phyloP scores from a whole-genome alignment of 495 filamentous ascomycete species.

The Tuber aestivum region DNA sequence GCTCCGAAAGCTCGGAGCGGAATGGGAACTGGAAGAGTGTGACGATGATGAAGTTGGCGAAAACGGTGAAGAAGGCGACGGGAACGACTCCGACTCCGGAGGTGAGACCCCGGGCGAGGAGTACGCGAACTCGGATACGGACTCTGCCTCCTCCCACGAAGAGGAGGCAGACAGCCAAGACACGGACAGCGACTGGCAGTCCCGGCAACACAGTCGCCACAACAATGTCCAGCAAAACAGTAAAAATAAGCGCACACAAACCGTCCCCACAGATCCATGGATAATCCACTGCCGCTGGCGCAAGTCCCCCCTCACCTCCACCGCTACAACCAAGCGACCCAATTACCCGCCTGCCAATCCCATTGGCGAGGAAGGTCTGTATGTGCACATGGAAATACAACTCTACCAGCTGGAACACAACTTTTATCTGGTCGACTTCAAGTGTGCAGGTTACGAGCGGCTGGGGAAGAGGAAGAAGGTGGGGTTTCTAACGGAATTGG shows the following conservation, averaged over 20 bases:
- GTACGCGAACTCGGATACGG: conserved; percentile 15
- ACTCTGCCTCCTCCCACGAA: background rate
- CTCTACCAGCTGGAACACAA: conserved; percentile 90
- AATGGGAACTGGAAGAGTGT: conserved; percentile 61
- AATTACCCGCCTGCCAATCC: conserved; percentile 42
- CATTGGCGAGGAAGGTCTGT: conserved; percentile 53
- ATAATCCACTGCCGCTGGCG: conserved; percentile 80
- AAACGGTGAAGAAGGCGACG: conserved; percentile 30
- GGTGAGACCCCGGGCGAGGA: conserved; percentile 30
- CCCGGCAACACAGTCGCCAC: conserved; percentile 11
- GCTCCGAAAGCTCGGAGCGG: conserved; percentile 73
- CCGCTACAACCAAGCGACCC: conserved; percentile 45
- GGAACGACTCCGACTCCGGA: conserved; percentile 42
- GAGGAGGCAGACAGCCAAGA: background rate
- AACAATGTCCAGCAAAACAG: background rate
- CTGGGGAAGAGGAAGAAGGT: conserved; percentile 46
- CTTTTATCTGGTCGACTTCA: conserved; percentile 96
- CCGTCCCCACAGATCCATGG: conserved; percentile 86
- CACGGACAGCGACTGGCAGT: conserved; percentile 14
- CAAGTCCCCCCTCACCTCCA: conserved; percentile 42
- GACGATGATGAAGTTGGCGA: conserved; percentile 30
- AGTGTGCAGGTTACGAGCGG: conserved; percentile 95
- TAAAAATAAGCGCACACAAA: conserved; percentile 4
- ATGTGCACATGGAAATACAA: conserved; percentile 90
- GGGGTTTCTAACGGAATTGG: conserved; percentile 38